Evolutionary conservation across 78 protist species (phyloP).

Genomic region (slime mould (Dictyostelium discoideum)): DNA sequence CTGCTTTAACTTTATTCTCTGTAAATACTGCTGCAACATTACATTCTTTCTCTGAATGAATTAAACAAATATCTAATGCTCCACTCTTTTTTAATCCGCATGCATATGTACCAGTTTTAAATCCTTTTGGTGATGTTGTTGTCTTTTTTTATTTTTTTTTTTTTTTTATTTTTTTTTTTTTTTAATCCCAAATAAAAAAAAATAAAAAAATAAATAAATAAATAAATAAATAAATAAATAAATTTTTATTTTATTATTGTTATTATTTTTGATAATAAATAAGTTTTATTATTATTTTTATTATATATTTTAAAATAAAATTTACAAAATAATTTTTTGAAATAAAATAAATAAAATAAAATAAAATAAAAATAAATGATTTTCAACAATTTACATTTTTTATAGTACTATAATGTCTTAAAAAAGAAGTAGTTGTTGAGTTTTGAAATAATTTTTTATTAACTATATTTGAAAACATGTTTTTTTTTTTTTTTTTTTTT

Average conservation of each 20-base stretch:
- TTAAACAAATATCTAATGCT: constrained; percentile 46
- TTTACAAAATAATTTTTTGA: too few relatives aligned
- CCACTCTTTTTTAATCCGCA: constrained; percentile 78
- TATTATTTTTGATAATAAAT: too few relatives aligned
- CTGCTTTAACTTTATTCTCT: constrained; percentile 84
- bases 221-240: too few relatives aligned
- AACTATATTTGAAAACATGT: not conserved
- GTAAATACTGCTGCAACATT: constrained; percentile 86
- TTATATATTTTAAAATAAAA: too few relatives aligned
- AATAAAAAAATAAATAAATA: too few relatives aligned
- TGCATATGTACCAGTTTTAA: constrained; percentile 76
- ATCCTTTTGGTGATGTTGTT: constrained; percentile 52
- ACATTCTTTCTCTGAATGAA: constrained; percentile 57
- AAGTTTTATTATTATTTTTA: not conserved
- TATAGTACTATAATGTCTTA: not conserved
- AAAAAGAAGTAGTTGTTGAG: not conserved
- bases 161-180: not conserved
- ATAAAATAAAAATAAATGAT: not conserved
- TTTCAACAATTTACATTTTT: not conserved
- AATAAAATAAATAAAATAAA: not conserved
- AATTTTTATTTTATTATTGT: not conserved
- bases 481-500: not conserved
- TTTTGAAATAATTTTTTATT: not conserved
- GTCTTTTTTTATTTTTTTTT: not conserved
- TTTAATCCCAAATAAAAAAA: too few relatives aligned